Percentiles rank a stretch among this genome's conserved stretches.
These are phyloP conservation scores for Penicillium sp. DNA, from an alignment of 2,329 filamentous ascomycete genomes.

Conservation along the genomic window DNA sequence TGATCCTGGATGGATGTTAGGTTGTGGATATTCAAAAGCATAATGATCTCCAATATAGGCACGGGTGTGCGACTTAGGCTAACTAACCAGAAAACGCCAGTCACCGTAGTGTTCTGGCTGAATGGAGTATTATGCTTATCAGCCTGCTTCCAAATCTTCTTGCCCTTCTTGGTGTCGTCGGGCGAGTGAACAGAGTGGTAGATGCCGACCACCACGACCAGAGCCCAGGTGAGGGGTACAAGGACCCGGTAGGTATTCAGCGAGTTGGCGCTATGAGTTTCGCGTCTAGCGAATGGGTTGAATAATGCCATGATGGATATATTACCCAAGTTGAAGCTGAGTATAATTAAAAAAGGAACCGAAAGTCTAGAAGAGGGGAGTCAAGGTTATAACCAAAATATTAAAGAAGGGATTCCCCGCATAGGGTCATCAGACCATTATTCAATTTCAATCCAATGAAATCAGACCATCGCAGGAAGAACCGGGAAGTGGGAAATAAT, in stretches of 20 bases:
- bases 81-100: conserved; percentile 72
- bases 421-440: conserved; percentile 2
- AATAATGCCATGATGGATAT: conserved; percentile 30
- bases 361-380: not conserved
- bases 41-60: not conserved
- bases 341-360: not conserved
- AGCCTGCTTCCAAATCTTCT: conserved; percentile 76
- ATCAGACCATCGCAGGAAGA: not conserved
- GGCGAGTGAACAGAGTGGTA: conserved; percentile 71
- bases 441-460: not conserved
- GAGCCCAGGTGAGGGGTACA: conserved; percentile 70
- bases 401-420: not conserved
- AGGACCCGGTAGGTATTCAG: conserved; percentile 74
- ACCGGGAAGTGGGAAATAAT: not conserved
- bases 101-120: conserved; percentile 65
- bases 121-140: conserved; percentile 68
- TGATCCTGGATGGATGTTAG: conserved; percentile 53
- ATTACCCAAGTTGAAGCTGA: not conserved
- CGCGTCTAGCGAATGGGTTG: conserved; percentile 74
- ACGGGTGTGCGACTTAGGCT: not conserved
- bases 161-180: conserved; percentile 59
- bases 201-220: conserved; percentile 69
- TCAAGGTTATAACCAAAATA: not conserved
- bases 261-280: conserved; percentile 61
- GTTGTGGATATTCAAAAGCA: not conserved